Base-by-base conservation (phyloP, 2,329 filamentous ascomycete genomes). In the Clarireedia sp. region DNA sequence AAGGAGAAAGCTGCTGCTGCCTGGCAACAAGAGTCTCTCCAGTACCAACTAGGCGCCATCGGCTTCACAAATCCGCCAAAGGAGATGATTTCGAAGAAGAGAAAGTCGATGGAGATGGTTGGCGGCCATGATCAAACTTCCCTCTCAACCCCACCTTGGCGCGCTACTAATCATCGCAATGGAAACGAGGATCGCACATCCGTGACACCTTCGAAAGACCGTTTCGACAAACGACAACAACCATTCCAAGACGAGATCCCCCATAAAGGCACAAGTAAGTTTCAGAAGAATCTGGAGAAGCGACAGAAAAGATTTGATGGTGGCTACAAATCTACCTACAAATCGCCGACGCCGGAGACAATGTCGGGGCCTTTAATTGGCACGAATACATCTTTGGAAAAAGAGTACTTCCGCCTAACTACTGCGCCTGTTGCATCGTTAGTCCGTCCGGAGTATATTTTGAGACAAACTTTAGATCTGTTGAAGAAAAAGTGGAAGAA, bases 401-500 rank as follows among this genome's bases (percentile, higher is more conserved):
- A 99, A 78, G 86, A 83, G 68, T 99, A 96, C 69, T 87, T 97
- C 68, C 90, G 94, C 60, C 79, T 99, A 69, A 99, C 92, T 17
- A 85, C 91, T 33, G 86, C 91, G 48, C 94, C 94, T 36, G 89
- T 95, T 62, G 85, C 91, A 54, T 87, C 91, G 67, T 86, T 86
- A 64, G 94, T 99, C 50, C 90, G 94, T 46, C 94, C 94, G 21
- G 79, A 95, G 68, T 74, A 74, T 48, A 77, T 99, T 21, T 75
- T 99, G 60, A 83, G 86, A 63, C 85, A 94, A 73, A 91, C 92
- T 5, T 74, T 99, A 71, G 89, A 95, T 63, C 75, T 95, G 48
- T 75, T 99, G 61, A 95, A 95, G 76, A 88, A 86, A 75, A 97
- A 95, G 74, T 99, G 94, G 94, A 87, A 85, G 69, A 83, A 85